A percentile compares a stretch with the other conserved stretches of the same genome.
phyloP scores from a whole-genome alignment of 495 filamentous ascomycete genomes.

The Xylaria sp. region DNA sequence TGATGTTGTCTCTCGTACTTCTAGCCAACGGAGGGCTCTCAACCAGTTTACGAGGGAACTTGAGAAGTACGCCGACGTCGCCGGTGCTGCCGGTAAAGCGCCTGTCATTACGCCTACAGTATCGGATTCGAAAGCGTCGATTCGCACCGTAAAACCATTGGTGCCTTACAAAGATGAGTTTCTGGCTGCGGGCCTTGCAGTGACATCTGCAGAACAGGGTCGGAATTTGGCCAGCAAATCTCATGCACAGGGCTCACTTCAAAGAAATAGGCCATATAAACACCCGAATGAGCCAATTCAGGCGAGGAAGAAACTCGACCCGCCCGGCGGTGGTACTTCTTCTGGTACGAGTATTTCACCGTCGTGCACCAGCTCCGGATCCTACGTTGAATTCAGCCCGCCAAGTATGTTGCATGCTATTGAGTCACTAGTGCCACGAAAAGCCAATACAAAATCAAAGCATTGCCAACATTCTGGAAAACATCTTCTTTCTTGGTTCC shows the following conservation, averaged over 20 bases:
- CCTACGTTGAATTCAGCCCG: conserved; percentile 43
- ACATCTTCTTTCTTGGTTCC: conserved; percentile 37
- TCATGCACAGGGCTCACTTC: background rate
- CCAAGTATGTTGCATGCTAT: conserved; percentile 23
- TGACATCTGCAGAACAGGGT: conserved; percentile 55
- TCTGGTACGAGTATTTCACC: conserved; percentile 11
- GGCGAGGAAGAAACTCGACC: conserved; percentile 23
- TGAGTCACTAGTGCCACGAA: conserved; percentile 25
- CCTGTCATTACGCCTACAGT: conserved; percentile 43
- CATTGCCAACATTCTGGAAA: conserved; percentile 25
- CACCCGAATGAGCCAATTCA: conserved; percentile 13
- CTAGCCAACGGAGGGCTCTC: conserved; percentile 45
- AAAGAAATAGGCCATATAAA: conserved; percentile 15
- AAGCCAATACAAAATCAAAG: conserved; percentile 27
- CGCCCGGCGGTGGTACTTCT: conserved; percentile 22
- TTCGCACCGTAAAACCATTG: conserved; percentile 53
- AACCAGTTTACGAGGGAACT: conserved; percentile 52
- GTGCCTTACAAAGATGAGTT: conserved; percentile 55
- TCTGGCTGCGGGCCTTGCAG: conserved; percentile 53
- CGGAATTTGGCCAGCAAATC: conserved; percentile 25
- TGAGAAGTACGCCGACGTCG: conserved; percentile 46
- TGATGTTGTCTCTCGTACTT: conserved; percentile 41
- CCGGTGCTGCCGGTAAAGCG: conserved; percentile 34
- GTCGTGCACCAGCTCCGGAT: conserved; percentile 32
- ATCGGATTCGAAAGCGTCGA: conserved; percentile 43